These are phyloP conservation scores for Arthrobotrys pseudoclavata DNA, from an alignment of 2,329 filamentous ascomycete species.

Conservation along the genomic window DNA sequence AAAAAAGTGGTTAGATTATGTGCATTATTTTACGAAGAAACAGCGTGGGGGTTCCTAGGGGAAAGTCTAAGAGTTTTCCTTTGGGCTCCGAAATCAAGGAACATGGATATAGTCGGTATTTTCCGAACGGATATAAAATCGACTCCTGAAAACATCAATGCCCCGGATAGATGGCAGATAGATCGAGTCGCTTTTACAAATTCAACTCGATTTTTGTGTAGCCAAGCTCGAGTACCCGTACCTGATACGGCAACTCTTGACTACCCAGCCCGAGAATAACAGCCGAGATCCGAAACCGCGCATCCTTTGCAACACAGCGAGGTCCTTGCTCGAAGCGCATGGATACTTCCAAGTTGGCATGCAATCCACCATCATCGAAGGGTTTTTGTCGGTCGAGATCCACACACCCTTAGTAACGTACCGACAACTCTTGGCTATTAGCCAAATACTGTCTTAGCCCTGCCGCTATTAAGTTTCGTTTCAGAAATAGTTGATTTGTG, in stretches of 20 bases:
- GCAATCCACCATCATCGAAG: conserved; percentile 4
- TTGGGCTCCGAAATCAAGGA: not conserved
- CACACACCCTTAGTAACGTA: not conserved
- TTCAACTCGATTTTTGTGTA: not conserved
- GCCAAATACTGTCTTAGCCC: conserved; percentile 16
- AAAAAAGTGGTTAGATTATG: conserved; percentile 45
- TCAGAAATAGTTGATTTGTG: conserved; percentile 11
- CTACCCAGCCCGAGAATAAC: conserved; percentile 11
- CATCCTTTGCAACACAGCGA: conserved; percentile 24
- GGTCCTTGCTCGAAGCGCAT: conserved; percentile 11
- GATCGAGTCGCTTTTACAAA: not conserved
- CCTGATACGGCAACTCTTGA: not conserved
- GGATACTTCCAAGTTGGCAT: conserved; percentile 13
- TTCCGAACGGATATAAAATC: conserved; percentile 19
- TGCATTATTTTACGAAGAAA: not conserved
- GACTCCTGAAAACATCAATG: not conserved
- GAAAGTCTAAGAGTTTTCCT: not conserved
- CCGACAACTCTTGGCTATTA: conserved; percentile 6
- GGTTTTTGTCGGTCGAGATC: not conserved
- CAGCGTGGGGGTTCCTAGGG: conserved; percentile 21
- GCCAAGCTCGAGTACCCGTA: not conserved
- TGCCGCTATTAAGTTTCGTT: conserved; percentile 21
- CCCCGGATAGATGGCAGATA: conserved; percentile 11
- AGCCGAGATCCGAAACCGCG: conserved; percentile 54
- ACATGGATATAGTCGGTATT: not conserved